phyloP scores from a whole-genome alignment of 495 filamentous ascomycete genomes.

The Lichina pygmaea region DNA sequence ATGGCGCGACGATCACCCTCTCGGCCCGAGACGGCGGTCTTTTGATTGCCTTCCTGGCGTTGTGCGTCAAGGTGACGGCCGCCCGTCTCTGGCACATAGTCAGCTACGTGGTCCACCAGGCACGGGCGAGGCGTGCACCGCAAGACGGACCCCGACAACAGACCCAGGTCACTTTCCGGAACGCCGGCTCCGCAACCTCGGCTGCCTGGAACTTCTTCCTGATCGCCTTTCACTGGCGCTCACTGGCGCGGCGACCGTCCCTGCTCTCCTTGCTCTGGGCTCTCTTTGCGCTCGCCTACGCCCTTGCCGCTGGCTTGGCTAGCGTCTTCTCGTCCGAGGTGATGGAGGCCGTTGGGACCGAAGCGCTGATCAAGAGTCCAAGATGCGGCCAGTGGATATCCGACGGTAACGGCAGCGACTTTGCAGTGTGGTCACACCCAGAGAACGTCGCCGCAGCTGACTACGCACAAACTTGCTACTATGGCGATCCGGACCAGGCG shows the following conservation, averaged over 20 bases:
- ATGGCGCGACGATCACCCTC: slow-evolving; percentile 17
- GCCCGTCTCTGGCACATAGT: slow-evolving; percentile 14
- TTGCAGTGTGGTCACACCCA: neutral
- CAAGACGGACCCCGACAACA: slow-evolving; percentile 11
- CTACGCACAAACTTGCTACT: slow-evolving; percentile 12
- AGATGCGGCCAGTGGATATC: slow-evolving; percentile 8
- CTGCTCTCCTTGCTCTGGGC: slow-evolving; percentile 9
- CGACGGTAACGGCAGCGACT: neutral
- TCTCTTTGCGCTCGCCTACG: slow-evolving; percentile 9
- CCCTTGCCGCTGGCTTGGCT: slow-evolving; percentile 11
- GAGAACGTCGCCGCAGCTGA: slow-evolving; percentile 8
- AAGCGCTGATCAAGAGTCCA: slow-evolving; percentile 7
- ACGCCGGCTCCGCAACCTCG: slow-evolving; percentile 8
- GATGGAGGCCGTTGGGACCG: slow-evolving; percentile 9
- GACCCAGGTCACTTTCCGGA: slow-evolving; percentile 14
- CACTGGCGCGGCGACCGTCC: slow-evolving; percentile 5
- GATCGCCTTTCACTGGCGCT: slow-evolving; percentile 11
- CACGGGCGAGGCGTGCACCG: slow-evolving; percentile 3
- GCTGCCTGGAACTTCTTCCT: slow-evolving; percentile 9
- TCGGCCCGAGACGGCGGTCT: slow-evolving; percentile 10
- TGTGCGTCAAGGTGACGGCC: slow-evolving; percentile 14
- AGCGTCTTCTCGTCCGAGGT: slow-evolving; percentile 13
- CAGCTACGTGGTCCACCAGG: slow-evolving; percentile 14
- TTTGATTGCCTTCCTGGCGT: slow-evolving; percentile 16
- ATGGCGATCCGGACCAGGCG: neutral